phyloP scores from a whole-genome alignment of 2,329 filamentous ascomycete species.

The Colletotrichum lentis region DNA sequence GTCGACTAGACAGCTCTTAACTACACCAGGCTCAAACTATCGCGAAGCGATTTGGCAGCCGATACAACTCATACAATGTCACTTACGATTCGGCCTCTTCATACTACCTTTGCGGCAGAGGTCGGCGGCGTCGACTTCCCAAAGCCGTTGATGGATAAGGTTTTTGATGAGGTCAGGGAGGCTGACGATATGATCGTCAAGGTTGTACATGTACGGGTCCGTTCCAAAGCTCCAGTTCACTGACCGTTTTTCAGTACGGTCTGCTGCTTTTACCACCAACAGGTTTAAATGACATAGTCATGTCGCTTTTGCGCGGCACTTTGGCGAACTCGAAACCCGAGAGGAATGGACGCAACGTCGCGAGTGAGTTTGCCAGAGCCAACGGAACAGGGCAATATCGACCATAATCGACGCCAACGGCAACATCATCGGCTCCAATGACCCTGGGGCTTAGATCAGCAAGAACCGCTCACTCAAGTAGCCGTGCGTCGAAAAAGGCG shows the following conservation, averaged over 20 bases:
- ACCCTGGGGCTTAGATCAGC: conserved; percentile 52
- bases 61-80: conserved; percentile 35
- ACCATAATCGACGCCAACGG: conserved; percentile 60
- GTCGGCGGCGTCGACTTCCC: conserved; percentile 33
- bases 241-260: conserved; percentile 53
- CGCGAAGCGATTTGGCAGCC: background rate
- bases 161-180: conserved; percentile 15
- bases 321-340: conserved; percentile 57
- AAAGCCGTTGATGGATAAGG: background rate
- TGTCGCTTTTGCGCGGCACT: conserved; percentile 57
- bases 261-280: conserved; percentile 61
- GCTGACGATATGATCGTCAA: conserved; percentile 31
- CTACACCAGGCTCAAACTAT: background rate
- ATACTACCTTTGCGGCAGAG: conserved; percentile 44
- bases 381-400: conserved; percentile 65
- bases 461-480: conserved; percentile 43
- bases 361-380: conserved; percentile 49
- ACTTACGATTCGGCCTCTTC: conserved; percentile 43
- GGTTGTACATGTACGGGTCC: conserved; percentile 11
- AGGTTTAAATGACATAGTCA: conserved; percentile 59
- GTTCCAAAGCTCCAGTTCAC: too few species aligned
- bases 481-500: too few species aligned
- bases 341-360: conserved; percentile 23
- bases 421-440: conserved; percentile 42
- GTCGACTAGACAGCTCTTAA: background rate